Conservation (phyloP, 805 yeast genomes). For the Danielia reshetovae region DNA sequence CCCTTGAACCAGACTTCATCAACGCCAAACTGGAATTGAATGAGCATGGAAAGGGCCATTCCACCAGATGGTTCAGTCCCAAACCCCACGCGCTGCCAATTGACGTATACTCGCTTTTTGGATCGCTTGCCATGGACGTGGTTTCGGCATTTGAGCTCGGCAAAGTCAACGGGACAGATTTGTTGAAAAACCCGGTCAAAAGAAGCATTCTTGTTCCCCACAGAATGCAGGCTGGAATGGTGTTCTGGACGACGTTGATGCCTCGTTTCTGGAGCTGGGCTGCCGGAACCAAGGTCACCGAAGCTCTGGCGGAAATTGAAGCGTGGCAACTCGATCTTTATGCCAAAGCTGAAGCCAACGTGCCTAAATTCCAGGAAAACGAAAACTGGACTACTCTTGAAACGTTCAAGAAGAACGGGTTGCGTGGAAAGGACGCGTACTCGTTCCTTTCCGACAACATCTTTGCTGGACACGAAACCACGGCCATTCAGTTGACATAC, state of each 20-base stretch:
- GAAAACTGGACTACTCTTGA: constrained; percentile 31
- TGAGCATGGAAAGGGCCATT: constrained; percentile 33
- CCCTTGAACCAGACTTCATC: constrained; percentile 28
- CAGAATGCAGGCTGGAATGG: constrained; percentile 51
- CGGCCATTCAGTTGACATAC: constrained; percentile 42
- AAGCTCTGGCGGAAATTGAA: constrained; percentile 37
- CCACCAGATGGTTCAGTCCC: constrained; percentile 29
- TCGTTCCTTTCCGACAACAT: constrained; percentile 54
- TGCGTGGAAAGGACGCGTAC: constrained; percentile 32
- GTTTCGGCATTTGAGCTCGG: constrained; percentile 63
- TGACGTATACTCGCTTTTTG: constrained; percentile 59
- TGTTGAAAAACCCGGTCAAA: constrained; percentile 37
- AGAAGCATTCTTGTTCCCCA: constrained; percentile 41
- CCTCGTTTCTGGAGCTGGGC: constrained; percentile 52
- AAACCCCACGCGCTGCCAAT: constrained; percentile 33
- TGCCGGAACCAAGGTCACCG: constrained; percentile 36
- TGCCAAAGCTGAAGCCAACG: constrained; percentile 29
- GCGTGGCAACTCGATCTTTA: constrained; percentile 44
- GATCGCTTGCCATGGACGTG: constrained; percentile 69
- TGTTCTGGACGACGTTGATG: constrained; percentile 62
- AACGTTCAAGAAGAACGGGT: constrained; percentile 29
- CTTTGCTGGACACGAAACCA: constrained; percentile 77
- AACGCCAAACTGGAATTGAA: constrained; percentile 30
- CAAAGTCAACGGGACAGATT: constrained; percentile 38
- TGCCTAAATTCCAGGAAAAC: constrained; percentile 15